Percentiles rank a stretch among this genome's conserved stretches.
phyloP scores from a whole-genome alignment of 495 filamentous ascomycete species.

The Daldinia grandis region DNA sequence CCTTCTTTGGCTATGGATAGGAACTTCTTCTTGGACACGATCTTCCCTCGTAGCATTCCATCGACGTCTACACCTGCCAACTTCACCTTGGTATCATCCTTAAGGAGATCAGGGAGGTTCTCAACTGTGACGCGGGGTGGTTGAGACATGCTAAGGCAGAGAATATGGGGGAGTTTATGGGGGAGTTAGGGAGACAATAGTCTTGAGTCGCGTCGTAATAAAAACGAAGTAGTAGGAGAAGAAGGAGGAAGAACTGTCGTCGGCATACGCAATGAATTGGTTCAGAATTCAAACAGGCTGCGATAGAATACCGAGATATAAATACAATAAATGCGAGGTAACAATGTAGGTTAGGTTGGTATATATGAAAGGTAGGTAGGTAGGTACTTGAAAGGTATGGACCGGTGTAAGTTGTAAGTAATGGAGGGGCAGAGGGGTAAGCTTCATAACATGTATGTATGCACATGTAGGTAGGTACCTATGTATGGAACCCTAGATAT shows the following conservation, averaged over 20 bases:
- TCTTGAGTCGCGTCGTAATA: not conserved
- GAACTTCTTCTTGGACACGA: slow-evolving; percentile 97
- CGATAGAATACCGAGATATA: not conserved
- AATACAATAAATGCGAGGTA: not conserved
- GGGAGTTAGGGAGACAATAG: not conserved
- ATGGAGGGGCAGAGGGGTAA: no score
- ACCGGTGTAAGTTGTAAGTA: not conserved
- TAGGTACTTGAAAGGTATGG: not conserved
- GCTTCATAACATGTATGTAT: no score
- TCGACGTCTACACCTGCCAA: slow-evolving; percentile 93
- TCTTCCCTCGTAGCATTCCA: slow-evolving; percentile 88
- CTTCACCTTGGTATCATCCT: slow-evolving; percentile 85
- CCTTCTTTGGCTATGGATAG: slow-evolving; percentile 81
- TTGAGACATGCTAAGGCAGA: slow-evolving; percentile 31
- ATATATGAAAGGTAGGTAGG: not conserved
- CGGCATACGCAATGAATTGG: slow-evolving; percentile 10
- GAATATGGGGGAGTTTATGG: not conserved
- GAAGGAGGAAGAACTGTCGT: slow-evolving; percentile 16
- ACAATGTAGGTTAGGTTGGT: not conserved
- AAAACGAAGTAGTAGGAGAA: not conserved
- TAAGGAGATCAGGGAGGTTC: slow-evolving; percentile 70
- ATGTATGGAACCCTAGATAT: no score
- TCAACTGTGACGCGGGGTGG: slow-evolving; percentile 61
- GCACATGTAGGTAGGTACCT: no score
- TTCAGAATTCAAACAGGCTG: not conserved